Percentiles rank a stretch among this genome's conserved stretches.
These are phyloP conservation scores for Wickerhamomyces sp. DNA, from an alignment of 1,139 yeast species.

Conservation along the genomic window DNA sequence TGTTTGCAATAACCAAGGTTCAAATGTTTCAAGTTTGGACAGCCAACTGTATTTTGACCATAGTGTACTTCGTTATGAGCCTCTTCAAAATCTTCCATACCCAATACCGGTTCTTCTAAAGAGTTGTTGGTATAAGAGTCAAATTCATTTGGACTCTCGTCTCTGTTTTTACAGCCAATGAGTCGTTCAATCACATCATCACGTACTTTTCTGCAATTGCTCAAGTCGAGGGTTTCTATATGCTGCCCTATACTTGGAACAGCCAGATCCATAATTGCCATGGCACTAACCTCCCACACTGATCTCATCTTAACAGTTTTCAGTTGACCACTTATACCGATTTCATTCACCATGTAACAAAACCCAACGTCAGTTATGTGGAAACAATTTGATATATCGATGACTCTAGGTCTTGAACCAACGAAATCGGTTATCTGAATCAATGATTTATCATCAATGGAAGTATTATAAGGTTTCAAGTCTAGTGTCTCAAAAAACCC, in stretches of 20 bases:
- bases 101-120: slow-evolving; percentile 21
- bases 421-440: slow-evolving; percentile 62
- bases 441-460: slow-evolving; percentile 53
- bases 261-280: slow-evolving; percentile 76
- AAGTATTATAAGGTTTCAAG: slow-evolving; percentile 55
- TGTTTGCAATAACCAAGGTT: slow-evolving; percentile 71
- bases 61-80: slow-evolving; percentile 17
- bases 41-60: slow-evolving; percentile 40
- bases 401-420: slow-evolving; percentile 57
- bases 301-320: slow-evolving; percentile 55
- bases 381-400: slow-evolving; percentile 69
- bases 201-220: slow-evolving; percentile 69
- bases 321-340: slow-evolving; percentile 62
- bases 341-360: slow-evolving; percentile 62
- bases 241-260: slow-evolving; percentile 59
- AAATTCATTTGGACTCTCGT: not conserved
- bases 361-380: slow-evolving; percentile 76
- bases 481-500: slow-evolving; percentile 48
- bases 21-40: slow-evolving; percentile 49
- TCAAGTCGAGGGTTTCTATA: slow-evolving; percentile 56
- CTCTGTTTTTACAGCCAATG: slow-evolving; percentile 45
- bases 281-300: slow-evolving; percentile 74
- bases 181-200: slow-evolving; percentile 67
- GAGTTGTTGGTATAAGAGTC: not conserved
- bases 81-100: slow-evolving; percentile 24